Evolutionary conservation across 495 filamentous ascomycete genomes (phyloP).

Genomic region (Podospora pseudopauciseta): DNA sequence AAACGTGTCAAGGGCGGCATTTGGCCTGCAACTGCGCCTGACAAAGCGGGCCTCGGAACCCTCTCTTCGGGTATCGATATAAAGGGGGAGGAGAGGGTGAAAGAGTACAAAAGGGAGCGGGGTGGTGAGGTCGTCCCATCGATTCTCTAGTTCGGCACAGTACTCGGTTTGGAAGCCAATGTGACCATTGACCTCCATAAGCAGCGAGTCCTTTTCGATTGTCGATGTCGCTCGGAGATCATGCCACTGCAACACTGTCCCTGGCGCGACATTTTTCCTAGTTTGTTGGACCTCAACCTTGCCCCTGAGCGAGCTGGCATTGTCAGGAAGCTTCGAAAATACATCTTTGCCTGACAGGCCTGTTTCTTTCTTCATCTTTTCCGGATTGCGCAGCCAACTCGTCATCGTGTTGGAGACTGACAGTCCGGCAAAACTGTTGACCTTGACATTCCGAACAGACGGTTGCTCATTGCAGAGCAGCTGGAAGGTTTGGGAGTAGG

Average conservation of each 20-base stretch:
- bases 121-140: slow-evolving; percentile 71
- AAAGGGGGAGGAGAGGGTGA: slow-evolving; percentile 75
- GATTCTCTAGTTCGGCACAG: slow-evolving; percentile 64
- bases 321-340: slow-evolving; percentile 42
- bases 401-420: slow-evolving; percentile 63
- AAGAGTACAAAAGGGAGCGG: slow-evolving; percentile 86
- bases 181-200: slow-evolving; percentile 84
- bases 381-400: slow-evolving; percentile 66
- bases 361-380: slow-evolving; percentile 44
- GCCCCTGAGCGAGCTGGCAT: slow-evolving; percentile 36
- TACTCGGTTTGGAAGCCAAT: slow-evolving; percentile 79
- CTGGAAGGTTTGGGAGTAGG: slow-evolving; percentile 69
- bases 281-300: slow-evolving; percentile 40
- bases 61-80: slow-evolving; percentile 83
- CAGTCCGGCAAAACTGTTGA: slow-evolving; percentile 66
- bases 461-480: slow-evolving; percentile 62
- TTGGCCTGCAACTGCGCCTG: slow-evolving; percentile 83
- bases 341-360: slow-evolving; percentile 45
- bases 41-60: slow-evolving; percentile 81
- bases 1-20: slow-evolving; percentile 74
- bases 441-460: slow-evolving; percentile 51
- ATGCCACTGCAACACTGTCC: slow-evolving; percentile 59
- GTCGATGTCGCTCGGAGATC: slow-evolving; percentile 57
- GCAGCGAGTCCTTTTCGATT: slow-evolving; percentile 61
- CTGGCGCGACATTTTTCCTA: slow-evolving; percentile 44